Evolutionary conservation across 768 basidiomycete species (phyloP).

Genomic region (Amylocystis lapponica): DNA sequence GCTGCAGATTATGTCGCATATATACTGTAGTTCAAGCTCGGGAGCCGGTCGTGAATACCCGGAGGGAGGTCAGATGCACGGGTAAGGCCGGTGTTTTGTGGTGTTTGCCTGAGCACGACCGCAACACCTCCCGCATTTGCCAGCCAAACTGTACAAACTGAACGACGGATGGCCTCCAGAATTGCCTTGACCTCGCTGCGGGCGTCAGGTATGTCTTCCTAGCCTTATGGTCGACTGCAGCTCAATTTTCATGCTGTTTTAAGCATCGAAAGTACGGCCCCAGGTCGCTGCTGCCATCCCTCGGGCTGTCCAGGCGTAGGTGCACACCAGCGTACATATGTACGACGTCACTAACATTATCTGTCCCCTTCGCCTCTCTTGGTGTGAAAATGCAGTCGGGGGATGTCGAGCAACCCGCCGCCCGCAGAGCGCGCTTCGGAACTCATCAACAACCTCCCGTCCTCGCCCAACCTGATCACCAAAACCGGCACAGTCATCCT

Average conservation of each 20-base stretch:
- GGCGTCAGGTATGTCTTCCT: slow-evolving; percentile 43
- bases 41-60: slow-evolving; percentile 1
- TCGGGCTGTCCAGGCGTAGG: slow-evolving; percentile 25
- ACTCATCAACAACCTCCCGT: slow-evolving; percentile 83
- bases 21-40: too few relatives aligned
- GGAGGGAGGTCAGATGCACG: slow-evolving; percentile 1
- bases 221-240: too few relatives aligned
- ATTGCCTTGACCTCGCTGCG: slow-evolving; percentile 61
- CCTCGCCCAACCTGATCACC: slow-evolving; percentile 82
- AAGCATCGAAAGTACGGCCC: slow-evolving; percentile 42
- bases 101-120: slow-evolving; percentile 3
- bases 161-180: slow-evolving; percentile 55
- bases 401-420: slow-evolving; percentile 60
- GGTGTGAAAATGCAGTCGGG: slow-evolving; percentile 40
- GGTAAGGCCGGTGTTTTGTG: slow-evolving; percentile 1
- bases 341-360: background rate
- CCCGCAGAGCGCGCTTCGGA: slow-evolving; percentile 86
- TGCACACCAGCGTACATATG: slow-evolving; percentile 1
- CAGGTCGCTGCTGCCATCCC: slow-evolving; percentile 25
- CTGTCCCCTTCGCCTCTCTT: background rate
- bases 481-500: slow-evolving; percentile 93
- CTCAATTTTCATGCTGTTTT: background rate
- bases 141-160: slow-evolving; percentile 1
- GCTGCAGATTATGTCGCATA: too few relatives aligned
- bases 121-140: slow-evolving; percentile 1